phyloP scores from a whole-genome alignment of 1,284 basidiomycete genomes.

The Heliocybe sulcata region DNA sequence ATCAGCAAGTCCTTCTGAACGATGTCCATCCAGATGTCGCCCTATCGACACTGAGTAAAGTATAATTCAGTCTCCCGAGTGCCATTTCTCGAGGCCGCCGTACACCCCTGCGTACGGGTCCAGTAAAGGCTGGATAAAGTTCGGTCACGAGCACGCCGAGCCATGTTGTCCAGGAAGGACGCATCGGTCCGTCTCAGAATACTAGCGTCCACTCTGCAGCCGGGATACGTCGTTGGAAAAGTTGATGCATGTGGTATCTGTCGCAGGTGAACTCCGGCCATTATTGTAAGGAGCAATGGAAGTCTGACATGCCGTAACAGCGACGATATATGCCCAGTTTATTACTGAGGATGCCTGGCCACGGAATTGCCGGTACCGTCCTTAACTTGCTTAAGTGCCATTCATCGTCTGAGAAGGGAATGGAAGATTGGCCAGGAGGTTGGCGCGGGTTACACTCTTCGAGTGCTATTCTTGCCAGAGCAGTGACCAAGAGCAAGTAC shows the following conservation, averaged over 20 bases:
- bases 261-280: slow-evolving; percentile 10
- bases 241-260: slow-evolving; percentile 21
- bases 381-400: slow-evolving; percentile 11
- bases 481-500: slow-evolving; percentile 12
- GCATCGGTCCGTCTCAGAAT: too few relatives aligned
- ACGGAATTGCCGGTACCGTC: slow-evolving; percentile 20
- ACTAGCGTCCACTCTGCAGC: too few relatives aligned
- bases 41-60: slow-evolving; percentile 20
- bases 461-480: slow-evolving; percentile 15
- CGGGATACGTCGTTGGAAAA: slow-evolving; percentile 25
- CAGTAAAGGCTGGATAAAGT: too few relatives aligned
- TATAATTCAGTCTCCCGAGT: too few relatives aligned
- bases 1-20: too few relatives aligned
- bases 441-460: slow-evolving; percentile 19
- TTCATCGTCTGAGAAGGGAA: slow-evolving; percentile 7
- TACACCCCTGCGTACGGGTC: too few relatives aligned
- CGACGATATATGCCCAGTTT: slow-evolving; percentile 11
- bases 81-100: too few relatives aligned
- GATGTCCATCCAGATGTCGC: background rate
- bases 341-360: slow-evolving; percentile 16
- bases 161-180: slow-evolving; percentile 10
- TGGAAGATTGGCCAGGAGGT: slow-evolving; percentile 19
- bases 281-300: background rate
- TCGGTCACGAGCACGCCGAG: slow-evolving; percentile 6
- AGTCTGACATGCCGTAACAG: slow-evolving; percentile 4